Percentiles rank a stretch among this genome's conserved stretches.
Conservation (phyloP, 2,329 filamentous ascomycete species). For the Ambrosiella cleistominuta region DNA sequence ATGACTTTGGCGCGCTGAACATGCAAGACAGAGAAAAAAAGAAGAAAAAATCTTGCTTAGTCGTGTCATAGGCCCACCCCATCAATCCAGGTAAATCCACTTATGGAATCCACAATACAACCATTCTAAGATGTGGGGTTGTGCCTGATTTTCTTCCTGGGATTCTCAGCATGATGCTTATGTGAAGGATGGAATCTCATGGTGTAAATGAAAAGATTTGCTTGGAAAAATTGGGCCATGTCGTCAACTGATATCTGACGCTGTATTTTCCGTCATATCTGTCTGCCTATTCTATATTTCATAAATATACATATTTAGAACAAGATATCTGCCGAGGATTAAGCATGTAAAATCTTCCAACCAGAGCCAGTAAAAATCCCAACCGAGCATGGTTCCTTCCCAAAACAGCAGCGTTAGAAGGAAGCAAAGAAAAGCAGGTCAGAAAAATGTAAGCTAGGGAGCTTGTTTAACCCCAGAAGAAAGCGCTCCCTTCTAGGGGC, state of each 20-base stretch:
- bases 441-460: not conserved
- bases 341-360: not conserved
- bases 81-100: not conserved
- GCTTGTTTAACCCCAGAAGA: not conserved
- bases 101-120: not conserved
- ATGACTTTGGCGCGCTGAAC: no score
- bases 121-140: not conserved
- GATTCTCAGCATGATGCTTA: no score
- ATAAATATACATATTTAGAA: not conserved
- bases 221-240: no score
- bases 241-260: no score
- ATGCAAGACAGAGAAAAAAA: not conserved
- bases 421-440: not conserved
- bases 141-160: no score
- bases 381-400: not conserved
- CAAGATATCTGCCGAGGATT: not conserved
- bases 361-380: not conserved
- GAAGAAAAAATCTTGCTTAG: not conserved
- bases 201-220: no score
- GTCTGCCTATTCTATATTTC: not conserved
- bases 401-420: not conserved
- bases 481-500: not conserved
- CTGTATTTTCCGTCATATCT: not conserved
- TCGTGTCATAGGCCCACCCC: not conserved
- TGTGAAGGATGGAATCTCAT: no score